Base-by-base conservation (phyloP, 768 basidiomycete genomes). In the Agrocybe pediades region DNA sequence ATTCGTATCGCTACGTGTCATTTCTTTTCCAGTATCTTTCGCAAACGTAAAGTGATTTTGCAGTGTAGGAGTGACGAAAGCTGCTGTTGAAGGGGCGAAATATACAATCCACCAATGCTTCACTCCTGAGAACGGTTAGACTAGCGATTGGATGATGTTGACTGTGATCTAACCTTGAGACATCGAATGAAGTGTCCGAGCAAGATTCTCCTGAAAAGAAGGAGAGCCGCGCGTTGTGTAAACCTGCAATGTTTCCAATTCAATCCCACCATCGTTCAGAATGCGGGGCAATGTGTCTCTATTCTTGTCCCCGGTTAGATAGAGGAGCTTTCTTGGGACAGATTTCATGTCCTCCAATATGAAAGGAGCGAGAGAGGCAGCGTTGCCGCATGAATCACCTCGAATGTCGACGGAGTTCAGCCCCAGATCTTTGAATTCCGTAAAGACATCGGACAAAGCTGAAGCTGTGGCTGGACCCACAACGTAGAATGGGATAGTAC, bases 261-360 rank as follows among this genome's bases (percentile, higher is more conserved):
- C 59, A 1, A 90, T 64, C 1, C 74, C 74, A 0, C 71, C 78
- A 0, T 71, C 72, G 0, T 56, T 52, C 30, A 94, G 70, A 8
- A 85, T 74, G 15, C 56, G 70, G 0, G 82, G 70, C 1, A 94
- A 68, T 0, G 82, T 86, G 56, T 92, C 89, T 16, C 83, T 75
- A 54, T 90, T 92, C 74, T 94, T 95, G 77, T 95, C 93, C 19
- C 92, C 92, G 9, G 85, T 90, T 8, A 96, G 77, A 65, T 92
- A 93, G 6, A 95, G 66, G 44, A 95, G 63, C 25, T 64, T 74
- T 5, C 55, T 4, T 9, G 33, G 61, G 51, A 51, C 51, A 16
- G 30, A 45, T 41, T 59, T 47, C 8, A 66, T 19, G 45, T 77
- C 73, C 0, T 65, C 58, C 41, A 87, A 60, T 55, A 94, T 89